Evolutionary conservation across 2,329 filamentous ascomycete genomes (phyloP).

Genomic region (Thelonectria blattea): DNA sequence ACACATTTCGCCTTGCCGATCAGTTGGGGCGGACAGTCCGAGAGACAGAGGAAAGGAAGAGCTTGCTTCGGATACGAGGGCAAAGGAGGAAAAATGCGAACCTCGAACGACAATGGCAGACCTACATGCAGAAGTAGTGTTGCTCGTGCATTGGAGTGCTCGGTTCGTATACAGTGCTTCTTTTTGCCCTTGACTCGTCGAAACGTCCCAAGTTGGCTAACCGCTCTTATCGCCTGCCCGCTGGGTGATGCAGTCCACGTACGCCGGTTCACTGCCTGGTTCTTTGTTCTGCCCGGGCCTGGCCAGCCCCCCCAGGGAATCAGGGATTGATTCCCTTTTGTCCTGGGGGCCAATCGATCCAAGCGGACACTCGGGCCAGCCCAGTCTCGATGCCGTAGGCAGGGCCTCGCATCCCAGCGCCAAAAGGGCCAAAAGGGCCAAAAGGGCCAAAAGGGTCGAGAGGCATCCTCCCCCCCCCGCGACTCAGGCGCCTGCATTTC

Average conservation of each 20-base stretch:
- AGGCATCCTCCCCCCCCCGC: conserved; percentile 7
- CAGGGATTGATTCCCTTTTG: conserved; percentile 15
- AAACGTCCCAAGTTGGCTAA: no score
- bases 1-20: conserved; percentile 32
- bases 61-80: conserved; percentile 11
- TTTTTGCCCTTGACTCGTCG: no score
- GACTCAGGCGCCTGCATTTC: conserved; percentile 32
- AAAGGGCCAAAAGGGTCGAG: no score
- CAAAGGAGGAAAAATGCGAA: conserved; percentile 10
- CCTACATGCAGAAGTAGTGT: neutral
- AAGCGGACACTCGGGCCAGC: conserved; percentile 22
- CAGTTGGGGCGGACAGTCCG: conserved; percentile 30
- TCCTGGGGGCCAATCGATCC: conserved; percentile 26
- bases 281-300: neutral
- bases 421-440: neutral
- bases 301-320: neutral
- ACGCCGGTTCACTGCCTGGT: conserved; percentile 14
- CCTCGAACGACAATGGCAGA: conserved; percentile 15
- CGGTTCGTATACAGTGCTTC: no score
- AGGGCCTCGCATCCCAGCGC: conserved; percentile 4
- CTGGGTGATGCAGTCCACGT: conserved; percentile 17
- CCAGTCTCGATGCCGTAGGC: conserved; percentile 33
- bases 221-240: neutral
- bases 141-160: neutral
- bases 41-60: conserved; percentile 1